Evolutionary conservation across 495 filamentous ascomycete species (phyloP), one percentile per base, ranked within the genome.

Genomic region (Alectoria sarmentosa): DNA sequence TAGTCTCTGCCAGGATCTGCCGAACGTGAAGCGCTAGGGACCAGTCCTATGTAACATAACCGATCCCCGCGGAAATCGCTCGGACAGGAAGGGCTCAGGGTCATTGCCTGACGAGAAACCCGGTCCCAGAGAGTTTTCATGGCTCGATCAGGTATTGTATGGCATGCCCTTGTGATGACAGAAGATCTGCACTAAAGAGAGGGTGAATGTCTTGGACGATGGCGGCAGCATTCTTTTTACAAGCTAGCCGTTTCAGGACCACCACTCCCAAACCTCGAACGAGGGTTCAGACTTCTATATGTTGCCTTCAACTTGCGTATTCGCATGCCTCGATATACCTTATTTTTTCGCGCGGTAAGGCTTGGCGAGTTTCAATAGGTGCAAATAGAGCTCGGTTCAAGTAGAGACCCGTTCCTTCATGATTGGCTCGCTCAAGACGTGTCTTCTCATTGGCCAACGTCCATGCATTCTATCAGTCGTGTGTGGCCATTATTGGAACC

Each of bases 291-390:
- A 55, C 15, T 21, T 55, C 52, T 34, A 55, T 10, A 30, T 54
- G 26, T 30, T 55, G 19, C 52, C 52, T 55, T 55, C 52, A 55
- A 9, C 52, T 34, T 17, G 8, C 28, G 30, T 55, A 19, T 2
- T 19, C 30, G 30, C 17, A 34, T 55, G 52, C 52, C 34, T 55
- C 30, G 52, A 55, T 7, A 55, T 55, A 55, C 52, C 52, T 55
- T 28, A 34, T 55, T 34, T 19, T 17, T 55, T 21, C 30, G 34
- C 30, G 34, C 17, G 9, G 3, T 54, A 5, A 54, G 28, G 52
- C 52, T 21, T 34, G 52, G 49, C 30, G 52, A 7, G 13, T 21
- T 34, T 34, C 30, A n/a, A 34, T 14, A 55, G 17, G 30, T 55
- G 17, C 19, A 30, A 36, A 19, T 32, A 30, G 52, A 34, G 28